Conservation (phyloP, 495 filamentous ascomycete genomes). For the Aspergillus saccharolyticus region DNA sequence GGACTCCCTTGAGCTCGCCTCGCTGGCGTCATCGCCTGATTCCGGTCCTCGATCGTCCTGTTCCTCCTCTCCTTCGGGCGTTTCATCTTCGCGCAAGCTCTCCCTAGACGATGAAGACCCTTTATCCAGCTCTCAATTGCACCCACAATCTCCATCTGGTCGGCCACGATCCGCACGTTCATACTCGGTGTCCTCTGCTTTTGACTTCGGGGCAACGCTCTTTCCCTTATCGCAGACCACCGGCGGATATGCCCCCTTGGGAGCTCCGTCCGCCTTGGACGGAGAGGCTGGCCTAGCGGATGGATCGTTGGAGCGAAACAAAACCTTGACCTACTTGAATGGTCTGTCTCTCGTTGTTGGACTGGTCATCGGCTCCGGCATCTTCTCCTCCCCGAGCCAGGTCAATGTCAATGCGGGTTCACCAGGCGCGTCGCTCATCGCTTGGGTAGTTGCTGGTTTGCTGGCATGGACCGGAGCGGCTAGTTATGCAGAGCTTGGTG, state of each 20-base stretch:
- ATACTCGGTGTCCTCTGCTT: slow-evolving; percentile 86
- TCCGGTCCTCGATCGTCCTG: slow-evolving; percentile 54
- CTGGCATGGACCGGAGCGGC: slow-evolving; percentile 95
- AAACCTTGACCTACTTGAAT: slow-evolving; percentile 91
- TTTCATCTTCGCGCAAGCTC: slow-evolving; percentile 84
- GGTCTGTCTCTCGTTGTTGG: slow-evolving; percentile 87
- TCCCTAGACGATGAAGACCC: slow-evolving; percentile 86
- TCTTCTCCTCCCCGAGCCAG: slow-evolving; percentile 92
- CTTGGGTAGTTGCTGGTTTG: slow-evolving; percentile 86
- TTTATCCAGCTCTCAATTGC: slow-evolving; percentile 52
- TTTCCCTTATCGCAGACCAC: slow-evolving; percentile 89
- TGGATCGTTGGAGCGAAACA: slow-evolving; percentile 81
- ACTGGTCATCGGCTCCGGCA: slow-evolving; percentile 93
- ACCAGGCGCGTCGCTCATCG: slow-evolving; percentile 80
- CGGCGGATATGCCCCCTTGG: slow-evolving; percentile 75
- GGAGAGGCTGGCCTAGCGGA: slow-evolving; percentile 42
- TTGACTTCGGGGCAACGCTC: slow-evolving; percentile 86
- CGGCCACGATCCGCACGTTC: slow-evolving; percentile 56
- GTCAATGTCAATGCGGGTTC: slow-evolving; percentile 92
- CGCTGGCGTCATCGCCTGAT: slow-evolving; percentile 69
- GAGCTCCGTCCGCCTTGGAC: slow-evolving; percentile 57
- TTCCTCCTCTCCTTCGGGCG: slow-evolving; percentile 74
- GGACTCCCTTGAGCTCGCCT: slow-evolving; percentile 95
- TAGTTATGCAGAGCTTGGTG: slow-evolving; percentile 92
- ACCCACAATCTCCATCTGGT: slow-evolving; percentile 41